Base-by-base conservation (phyloP, 495 filamentous ascomycete species). In the Pseudoneurospora amorphoporcata region DNA sequence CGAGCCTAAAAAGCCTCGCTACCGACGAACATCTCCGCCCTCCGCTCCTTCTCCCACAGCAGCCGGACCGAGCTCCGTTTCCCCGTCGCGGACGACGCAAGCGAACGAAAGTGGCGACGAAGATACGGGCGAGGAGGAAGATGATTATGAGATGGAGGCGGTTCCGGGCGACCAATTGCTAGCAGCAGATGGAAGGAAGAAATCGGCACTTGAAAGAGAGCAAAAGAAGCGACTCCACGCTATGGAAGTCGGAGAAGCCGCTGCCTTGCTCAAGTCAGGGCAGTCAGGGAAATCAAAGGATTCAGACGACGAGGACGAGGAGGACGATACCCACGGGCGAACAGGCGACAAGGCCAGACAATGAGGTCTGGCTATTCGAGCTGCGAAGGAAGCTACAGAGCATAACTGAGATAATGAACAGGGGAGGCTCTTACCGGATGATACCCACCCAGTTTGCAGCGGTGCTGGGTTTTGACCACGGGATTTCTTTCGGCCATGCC, bases 201-300 rank as follows among this genome's bases (percentile, higher is more conserved):
- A 76, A 43, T 58, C 73, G 4, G 73, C 69, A 16, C 73, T 79
- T 17, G 77, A 83, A 42, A 73, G 75, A 41, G 78, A 82, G 72
- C 81, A 82, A 76, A 86, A 86, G 82, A 76, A 85, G 72, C 83
- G 82, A 45, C 81, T 88, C 29, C 86, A 87, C 71, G 83, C 79
- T 71, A 88, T 88, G 86, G 87, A 88, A 74, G 78, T 82, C 17
- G 84, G 83, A 45, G 87, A 88, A 71, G 87, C 86, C 8, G 83
- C 82, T 12, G 85, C 84, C 8, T 76, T 88, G 29, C 72, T 78
- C 29, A 79, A 81, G 72, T 80, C 78, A 40, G 72, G 70, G 16
- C 69, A 75, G 19, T 37, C 58, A 17, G n/a, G 69, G 4, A 45
- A 71, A 41, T 38, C 65, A 9, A 72, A 75, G 14, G 77, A 77